These are phyloP conservation scores for Nicotiana otophora DNA, from an alignment of 257 asterid species.

Conservation along the genomic window DNA sequence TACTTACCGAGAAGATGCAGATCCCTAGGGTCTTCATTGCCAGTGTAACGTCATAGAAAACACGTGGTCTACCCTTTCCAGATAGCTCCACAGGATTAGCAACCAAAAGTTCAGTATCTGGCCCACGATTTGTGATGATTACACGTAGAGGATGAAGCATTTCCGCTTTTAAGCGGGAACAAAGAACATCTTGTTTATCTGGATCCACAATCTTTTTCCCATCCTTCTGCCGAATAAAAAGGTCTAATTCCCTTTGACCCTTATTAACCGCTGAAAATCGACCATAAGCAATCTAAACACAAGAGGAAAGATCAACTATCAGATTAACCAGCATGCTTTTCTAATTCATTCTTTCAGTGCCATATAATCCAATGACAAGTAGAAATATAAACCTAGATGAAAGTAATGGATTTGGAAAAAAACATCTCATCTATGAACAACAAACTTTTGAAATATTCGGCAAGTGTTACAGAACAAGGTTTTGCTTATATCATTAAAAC, in stretches of 20 bases:
- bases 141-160: slow-evolving; percentile 85
- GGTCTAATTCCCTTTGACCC: slow-evolving; percentile 66
- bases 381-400: not conserved
- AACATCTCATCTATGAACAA: not conserved
- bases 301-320: not conserved
- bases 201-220: slow-evolving; percentile 81
- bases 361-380: not conserved
- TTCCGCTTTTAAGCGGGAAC: slow-evolving; percentile 59
- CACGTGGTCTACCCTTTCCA: slow-evolving; percentile 84
- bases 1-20: slow-evolving; percentile 70
- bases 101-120: slow-evolving; percentile 76
- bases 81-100: slow-evolving; percentile 86
- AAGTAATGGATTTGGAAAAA: not conserved
- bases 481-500: not conserved
- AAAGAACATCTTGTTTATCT: slow-evolving; percentile 57
- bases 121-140: slow-evolving; percentile 61
- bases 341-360: not conserved
- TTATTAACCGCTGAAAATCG: slow-evolving; percentile 55
- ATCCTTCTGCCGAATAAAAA: slow-evolving; percentile 57
- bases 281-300: slow-evolving; percentile 61
- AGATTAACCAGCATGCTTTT: not conserved
- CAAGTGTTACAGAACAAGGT: not conserved
- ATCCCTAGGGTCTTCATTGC: slow-evolving; percentile 64
- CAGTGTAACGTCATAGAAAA: slow-evolving; percentile 70
- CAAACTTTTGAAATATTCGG: not conserved